Evolutionary conservation across 2,329 filamentous ascomycete species (phyloP).

Genomic region (Apiospora saccharicola): DNA sequence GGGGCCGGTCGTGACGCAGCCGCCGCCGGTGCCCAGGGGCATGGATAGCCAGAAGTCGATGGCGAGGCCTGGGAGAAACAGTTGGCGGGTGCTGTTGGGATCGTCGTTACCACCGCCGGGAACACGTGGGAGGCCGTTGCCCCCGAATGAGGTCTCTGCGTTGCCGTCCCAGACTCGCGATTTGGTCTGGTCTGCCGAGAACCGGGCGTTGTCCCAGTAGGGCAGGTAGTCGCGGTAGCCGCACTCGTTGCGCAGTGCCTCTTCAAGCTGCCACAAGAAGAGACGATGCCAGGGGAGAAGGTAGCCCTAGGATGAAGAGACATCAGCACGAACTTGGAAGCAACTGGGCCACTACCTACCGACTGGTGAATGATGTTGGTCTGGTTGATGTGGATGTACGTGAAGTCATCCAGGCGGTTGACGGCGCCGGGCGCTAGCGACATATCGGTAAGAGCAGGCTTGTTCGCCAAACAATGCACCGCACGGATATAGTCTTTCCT

Average conservation of each 20-base stretch:
- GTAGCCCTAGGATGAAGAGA: constrained; percentile 28
- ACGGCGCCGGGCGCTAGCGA: constrained; percentile 29
- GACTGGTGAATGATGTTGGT: constrained; percentile 36
- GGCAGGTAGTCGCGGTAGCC: constrained; percentile 33
- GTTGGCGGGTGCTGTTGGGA: neutral
- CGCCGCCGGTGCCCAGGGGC: constrained; percentile 32
- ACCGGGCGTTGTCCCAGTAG: constrained; percentile 34
- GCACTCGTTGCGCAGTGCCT: constrained; percentile 34
- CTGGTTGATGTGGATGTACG: constrained; percentile 36
- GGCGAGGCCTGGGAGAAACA: constrained; percentile 30
- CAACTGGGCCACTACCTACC: constrained; percentile 22
- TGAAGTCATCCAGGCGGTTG: constrained; percentile 35
- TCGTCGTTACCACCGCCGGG: constrained; percentile 29
- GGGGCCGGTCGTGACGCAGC: constrained; percentile 32
- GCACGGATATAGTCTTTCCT: constrained; percentile 33
- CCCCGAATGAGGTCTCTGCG: constrained; percentile 31
- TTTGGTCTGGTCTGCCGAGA: constrained; percentile 31
- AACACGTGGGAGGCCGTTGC: constrained; percentile 30
- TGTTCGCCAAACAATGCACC: constrained; percentile 32
- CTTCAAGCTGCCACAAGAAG: constrained; percentile 35
- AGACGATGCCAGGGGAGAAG: constrained; percentile 35
- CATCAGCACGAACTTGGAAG: neutral
- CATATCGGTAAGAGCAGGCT: constrained; percentile 30
- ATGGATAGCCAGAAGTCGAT: constrained; percentile 27
- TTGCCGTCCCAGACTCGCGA: constrained; percentile 33